Evolutionary conservation across 768 basidiomycete genomes (phyloP), one percentile per base, ranked within the genome.

Genomic region (Russula virescens): DNA sequence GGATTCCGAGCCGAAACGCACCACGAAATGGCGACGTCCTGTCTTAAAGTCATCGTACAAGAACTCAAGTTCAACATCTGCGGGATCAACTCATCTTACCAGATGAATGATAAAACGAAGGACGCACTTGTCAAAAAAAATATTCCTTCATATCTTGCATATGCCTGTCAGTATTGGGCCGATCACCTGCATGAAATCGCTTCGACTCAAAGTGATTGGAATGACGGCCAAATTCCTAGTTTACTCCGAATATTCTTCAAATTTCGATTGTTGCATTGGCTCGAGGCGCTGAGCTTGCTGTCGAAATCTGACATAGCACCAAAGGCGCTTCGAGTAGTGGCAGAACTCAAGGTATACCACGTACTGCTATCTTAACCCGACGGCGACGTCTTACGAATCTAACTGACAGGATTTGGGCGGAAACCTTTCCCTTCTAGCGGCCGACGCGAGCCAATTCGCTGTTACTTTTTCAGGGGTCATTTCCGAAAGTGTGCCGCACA

Each of bases 51-150:
- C 31, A 76, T 79, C 76, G 65, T 63, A 10, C 56, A 48, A 38
- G 65, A 61, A n/a, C 73, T 79, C 43, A 66, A 59, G 51, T 79
- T 79, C 68, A 40, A 79, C 45, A 77, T 79, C 10, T 79, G 77
- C 28, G 46, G 66, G 10, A 58, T 79, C 10, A 58, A 75, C 34
- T 70, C 75, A 31, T 79, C 78, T 5, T 71, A 73, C 54, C 23
- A 70, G 0, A 61, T 45, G 16, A 77, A 78, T 31, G 70, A 73
- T 5, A 57, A 63, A 2, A 64, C 69, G 34, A 48, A 72, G 1
- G 26, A 51, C 0, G 18, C 16, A 5, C 64, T 63, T 6, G 69
- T 77, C 42, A 43, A 65, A 13, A 55, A 35, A 2, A 54, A 46
- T 25, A 76, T 79, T 23, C 66, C 76, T 1, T 55, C 68, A 7